Percentiles rank a stretch among this genome's conserved stretches.
Evolutionary conservation across 2,329 filamentous ascomycete species (phyloP).

Genomic region (Dactylellina cionopaga): DNA sequence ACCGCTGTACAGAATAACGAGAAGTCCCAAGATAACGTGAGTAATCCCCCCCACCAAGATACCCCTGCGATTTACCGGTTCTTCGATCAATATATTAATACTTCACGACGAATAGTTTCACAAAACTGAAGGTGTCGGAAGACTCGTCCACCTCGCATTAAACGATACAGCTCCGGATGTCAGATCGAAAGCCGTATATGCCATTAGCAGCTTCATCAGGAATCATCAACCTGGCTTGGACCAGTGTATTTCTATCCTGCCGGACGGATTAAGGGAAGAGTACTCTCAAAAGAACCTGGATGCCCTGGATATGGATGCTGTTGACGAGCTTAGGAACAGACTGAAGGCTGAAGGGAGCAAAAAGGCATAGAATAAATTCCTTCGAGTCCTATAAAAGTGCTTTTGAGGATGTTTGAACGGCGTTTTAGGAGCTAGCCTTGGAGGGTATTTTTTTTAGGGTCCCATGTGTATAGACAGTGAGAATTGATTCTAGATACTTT

Average conservation of each 20-base stretch:
- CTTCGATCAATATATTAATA: slow-evolving; percentile 56
- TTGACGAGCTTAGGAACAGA: slow-evolving; percentile 77
- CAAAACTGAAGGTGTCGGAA: slow-evolving; percentile 73
- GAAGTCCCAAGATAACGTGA: slow-evolving; percentile 76
- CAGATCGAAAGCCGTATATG: slow-evolving; percentile 87
- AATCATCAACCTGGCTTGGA: slow-evolving; percentile 85
- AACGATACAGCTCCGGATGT: slow-evolving; percentile 71
- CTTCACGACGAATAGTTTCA: slow-evolving; percentile 63
- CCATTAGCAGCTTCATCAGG: slow-evolving; percentile 82
- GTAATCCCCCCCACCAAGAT: slow-evolving; percentile 61
- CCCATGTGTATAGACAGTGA: background rate
- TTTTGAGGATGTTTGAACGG: slow-evolving; percentile 21
- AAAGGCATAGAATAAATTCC: slow-evolving; percentile 4
- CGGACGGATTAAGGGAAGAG: slow-evolving; percentile 69
- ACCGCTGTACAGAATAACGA: slow-evolving; percentile 97
- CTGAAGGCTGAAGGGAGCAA: slow-evolving; percentile 66
- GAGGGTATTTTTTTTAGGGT: background rate
- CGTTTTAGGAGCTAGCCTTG: slow-evolving; percentile 25
- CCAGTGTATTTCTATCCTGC: slow-evolving; percentile 73
- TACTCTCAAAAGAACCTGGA: slow-evolving; percentile 72
- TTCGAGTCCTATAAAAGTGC: slow-evolving; percentile 6
- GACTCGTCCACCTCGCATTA: slow-evolving; percentile 73
- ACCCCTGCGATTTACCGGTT: slow-evolving; percentile 61
- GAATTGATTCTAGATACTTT: too few species aligned
- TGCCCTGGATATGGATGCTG: slow-evolving; percentile 84